Percentiles rank a stretch among this genome's conserved stretches.
Conservation (phyloP, 2,329 filamentous ascomycete species). For the Ceratocystis destructans region DNA sequence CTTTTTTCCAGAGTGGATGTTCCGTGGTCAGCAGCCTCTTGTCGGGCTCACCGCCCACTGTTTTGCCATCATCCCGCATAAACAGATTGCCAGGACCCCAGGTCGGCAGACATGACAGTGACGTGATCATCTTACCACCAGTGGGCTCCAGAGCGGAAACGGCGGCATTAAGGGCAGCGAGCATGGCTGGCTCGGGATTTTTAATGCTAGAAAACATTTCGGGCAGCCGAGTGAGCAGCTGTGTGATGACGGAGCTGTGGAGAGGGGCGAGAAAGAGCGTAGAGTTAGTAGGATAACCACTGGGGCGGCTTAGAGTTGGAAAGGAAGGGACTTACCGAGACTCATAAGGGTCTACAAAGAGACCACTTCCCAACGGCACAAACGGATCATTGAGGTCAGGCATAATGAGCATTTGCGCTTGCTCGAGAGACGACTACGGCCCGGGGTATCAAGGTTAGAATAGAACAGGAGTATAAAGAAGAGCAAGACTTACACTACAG, state of each 20-base stretch:
- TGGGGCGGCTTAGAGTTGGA: background rate
- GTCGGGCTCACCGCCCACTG: conserved; percentile 74
- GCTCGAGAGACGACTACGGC: conserved; percentile 54
- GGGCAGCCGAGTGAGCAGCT: conserved; percentile 72
- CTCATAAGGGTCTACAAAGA: conserved; percentile 90
- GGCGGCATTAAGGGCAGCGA: conserved; percentile 73
- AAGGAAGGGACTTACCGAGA: conserved; percentile 45
- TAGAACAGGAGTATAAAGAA: background rate
- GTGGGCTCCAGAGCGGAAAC: conserved; percentile 72
- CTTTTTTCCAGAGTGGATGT: conserved; percentile 74
- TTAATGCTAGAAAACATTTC: conserved; percentile 77
- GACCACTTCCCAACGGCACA: conserved; percentile 73
- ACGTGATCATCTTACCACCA: conserved; percentile 84
- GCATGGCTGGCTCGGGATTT: conserved; percentile 76
- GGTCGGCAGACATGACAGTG: conserved; percentile 74
- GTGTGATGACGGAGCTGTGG: conserved; percentile 59
- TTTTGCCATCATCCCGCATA: conserved; percentile 76
- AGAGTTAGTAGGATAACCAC: background rate
- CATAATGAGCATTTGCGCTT: conserved; percentile 98
- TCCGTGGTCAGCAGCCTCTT: conserved; percentile 87
- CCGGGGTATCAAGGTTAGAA: conserved; percentile 18
- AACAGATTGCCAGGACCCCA: conserved; percentile 80
- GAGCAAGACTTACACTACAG: conserved; percentile 50
- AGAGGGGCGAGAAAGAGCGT: background rate
- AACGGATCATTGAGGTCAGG: conserved; percentile 95